A percentile compares a stretch with the other conserved stretches of the same genome.
Evolutionary conservation across 495 filamentous ascomycete genomes (phyloP).

Genomic region (Penicillium malachiteum): DNA sequence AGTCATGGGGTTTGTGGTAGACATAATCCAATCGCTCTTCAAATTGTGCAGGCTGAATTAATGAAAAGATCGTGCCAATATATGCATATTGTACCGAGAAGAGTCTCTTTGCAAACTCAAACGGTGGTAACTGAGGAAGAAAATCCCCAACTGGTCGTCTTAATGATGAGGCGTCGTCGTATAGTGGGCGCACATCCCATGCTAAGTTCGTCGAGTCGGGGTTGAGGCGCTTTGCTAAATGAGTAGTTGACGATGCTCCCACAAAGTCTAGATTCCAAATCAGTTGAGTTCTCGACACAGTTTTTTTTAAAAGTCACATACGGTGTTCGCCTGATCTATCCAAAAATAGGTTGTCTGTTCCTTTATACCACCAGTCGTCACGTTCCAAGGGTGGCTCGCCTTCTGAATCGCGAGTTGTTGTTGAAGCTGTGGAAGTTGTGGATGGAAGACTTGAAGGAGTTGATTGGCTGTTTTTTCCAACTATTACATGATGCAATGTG

Average conservation of each 20-base stretch:
- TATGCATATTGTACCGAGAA: slow-evolving; percentile 51
- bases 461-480: not conserved
- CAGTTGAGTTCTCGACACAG: not conserved
- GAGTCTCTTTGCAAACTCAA: slow-evolving; percentile 44
- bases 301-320: slow-evolving; percentile 9
- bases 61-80: slow-evolving; percentile 53
- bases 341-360: slow-evolving; percentile 35
- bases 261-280: slow-evolving; percentile 28
- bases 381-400: slow-evolving; percentile 27
- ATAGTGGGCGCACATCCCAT: slow-evolving; percentile 42
- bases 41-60: slow-evolving; percentile 43
- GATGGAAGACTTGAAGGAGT: slow-evolving; percentile 11
- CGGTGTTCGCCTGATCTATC: slow-evolving; percentile 39
- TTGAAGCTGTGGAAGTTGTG: slow-evolving; percentile 9
- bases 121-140: slow-evolving; percentile 40
- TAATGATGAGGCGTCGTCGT: slow-evolving; percentile 37
- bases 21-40: slow-evolving; percentile 41
- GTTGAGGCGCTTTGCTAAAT: slow-evolving; percentile 37
- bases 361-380: slow-evolving; percentile 44
- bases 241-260: slow-evolving; percentile 34
- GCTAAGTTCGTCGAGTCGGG: slow-evolving; percentile 34
- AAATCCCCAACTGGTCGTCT: slow-evolving; percentile 25
- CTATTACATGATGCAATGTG: not conserved
- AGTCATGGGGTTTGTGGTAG: slow-evolving; percentile 36
- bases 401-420: slow-evolving; percentile 15